A percentile compares a stretch with the other conserved stretches of the same genome.
phyloP scores from a whole-genome alignment of 495 filamentous ascomycete genomes.

The Daldinia bambusicola region DNA sequence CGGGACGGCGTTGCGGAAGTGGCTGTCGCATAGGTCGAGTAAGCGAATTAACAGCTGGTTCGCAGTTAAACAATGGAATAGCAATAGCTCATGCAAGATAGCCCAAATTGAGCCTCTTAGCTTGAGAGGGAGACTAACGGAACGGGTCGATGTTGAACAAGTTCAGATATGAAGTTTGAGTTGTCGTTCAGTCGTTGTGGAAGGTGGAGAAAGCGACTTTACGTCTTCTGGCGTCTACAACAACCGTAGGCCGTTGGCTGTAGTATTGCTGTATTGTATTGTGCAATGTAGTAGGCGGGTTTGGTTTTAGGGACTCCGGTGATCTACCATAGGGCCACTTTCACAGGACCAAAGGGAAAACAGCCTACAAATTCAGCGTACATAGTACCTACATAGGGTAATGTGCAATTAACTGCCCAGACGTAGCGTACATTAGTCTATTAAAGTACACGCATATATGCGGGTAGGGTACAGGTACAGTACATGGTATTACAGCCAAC shows the following conservation, averaged over 20 bases:
- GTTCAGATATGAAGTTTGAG: constrained; percentile 38
- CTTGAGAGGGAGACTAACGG: constrained; percentile 20
- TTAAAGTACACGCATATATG: neutral
- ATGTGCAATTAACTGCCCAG: neutral
- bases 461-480: constrained; percentile 7
- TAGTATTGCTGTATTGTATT: no score
- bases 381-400: neutral
- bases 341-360: constrained; percentile 29
- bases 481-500: constrained; percentile 2
- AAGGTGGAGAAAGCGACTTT: constrained; percentile 39
- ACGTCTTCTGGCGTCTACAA: constrained; percentile 1
- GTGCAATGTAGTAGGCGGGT: constrained; percentile 8
- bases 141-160: constrained; percentile 29
- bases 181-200: constrained; percentile 47
- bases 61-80: constrained; percentile 20
- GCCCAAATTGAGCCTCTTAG: constrained; percentile 39
- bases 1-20: constrained; percentile 17
- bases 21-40: constrained; percentile 33
- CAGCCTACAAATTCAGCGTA: neutral
- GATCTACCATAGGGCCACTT: constrained; percentile 29
- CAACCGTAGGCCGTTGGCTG: constrained; percentile 13
- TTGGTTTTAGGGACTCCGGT: constrained; percentile 42
- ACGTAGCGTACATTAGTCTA: neutral
- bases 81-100: constrained; percentile 31
- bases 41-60: constrained; percentile 10